phyloP scores from a whole-genome alignment of 805 yeast genomes.

The Brettanomyces bruxellensis region DNA sequence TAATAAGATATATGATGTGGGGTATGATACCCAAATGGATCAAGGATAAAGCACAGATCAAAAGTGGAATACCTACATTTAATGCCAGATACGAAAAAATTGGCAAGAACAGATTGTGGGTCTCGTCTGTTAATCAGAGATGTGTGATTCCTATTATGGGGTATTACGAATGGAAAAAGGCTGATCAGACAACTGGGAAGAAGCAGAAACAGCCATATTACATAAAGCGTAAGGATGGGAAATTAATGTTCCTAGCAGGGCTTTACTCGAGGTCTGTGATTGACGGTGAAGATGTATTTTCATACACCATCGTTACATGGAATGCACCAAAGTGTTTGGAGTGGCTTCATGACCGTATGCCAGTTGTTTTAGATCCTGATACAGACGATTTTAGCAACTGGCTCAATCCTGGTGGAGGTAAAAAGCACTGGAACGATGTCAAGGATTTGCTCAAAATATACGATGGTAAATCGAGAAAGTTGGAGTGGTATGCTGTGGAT shows the following conservation, averaged over 20 bases:
- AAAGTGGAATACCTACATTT: constrained; percentile 42
- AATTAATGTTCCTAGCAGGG: constrained; percentile 61
- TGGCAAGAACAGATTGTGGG: constrained; percentile 49
- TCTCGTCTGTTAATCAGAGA: constrained; percentile 35
- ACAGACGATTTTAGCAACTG: constrained; percentile 52
- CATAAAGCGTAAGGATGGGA: constrained; percentile 42
- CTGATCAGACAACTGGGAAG: constrained; percentile 16
- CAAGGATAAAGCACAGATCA: constrained; percentile 24
- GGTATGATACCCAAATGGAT: constrained; percentile 71
- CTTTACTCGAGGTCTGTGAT: constrained; percentile 25
- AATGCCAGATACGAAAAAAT: constrained; percentile 69
- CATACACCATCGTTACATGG: constrained; percentile 69
- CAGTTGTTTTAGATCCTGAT: constrained; percentile 56
- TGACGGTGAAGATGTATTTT: constrained; percentile 26
- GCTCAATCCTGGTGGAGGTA: constrained; percentile 37
- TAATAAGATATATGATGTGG: constrained; percentile 59
- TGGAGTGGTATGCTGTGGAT: constrained; percentile 49
- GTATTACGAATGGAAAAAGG: constrained; percentile 69
- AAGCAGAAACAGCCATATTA: constrained; percentile 55
- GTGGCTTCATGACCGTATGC: constrained; percentile 77
- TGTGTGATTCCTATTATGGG: constrained; percentile 79
- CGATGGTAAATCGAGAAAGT: constrained; percentile 17
- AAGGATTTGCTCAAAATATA: constrained; percentile 32
- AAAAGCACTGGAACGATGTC: constrained; percentile 31
- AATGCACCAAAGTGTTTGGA: constrained; percentile 51